Evolutionary conservation across 441 rosid genomes (phyloP).

Genomic region (Jatropha multifida): DNA sequence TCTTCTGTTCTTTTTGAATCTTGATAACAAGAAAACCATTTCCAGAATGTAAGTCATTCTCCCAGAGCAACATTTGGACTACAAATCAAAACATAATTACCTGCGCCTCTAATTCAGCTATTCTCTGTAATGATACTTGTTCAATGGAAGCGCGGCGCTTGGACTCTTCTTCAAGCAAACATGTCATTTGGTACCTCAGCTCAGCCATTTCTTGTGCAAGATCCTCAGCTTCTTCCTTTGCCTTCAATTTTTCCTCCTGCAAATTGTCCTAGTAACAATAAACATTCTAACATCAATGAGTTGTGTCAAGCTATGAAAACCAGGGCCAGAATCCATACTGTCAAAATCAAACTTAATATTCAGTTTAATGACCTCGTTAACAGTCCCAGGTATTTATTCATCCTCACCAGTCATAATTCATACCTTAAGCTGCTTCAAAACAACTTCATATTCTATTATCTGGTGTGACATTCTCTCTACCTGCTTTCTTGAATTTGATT

Average conservation of each 20-base stretch:
- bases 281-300: slow-evolving; percentile 18
- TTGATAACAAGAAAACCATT: slow-evolving; percentile 26
- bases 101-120: slow-evolving; percentile 85
- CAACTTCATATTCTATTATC: slow-evolving; percentile 55
- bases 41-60: slow-evolving; percentile 18
- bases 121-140: slow-evolving; percentile 77
- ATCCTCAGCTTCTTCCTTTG: slow-evolving; percentile 92
- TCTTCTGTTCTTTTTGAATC: slow-evolving; percentile 49
- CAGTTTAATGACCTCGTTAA: slow-evolving; percentile 1
- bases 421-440: slow-evolving; percentile 73
- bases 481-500: slow-evolving; percentile 36
- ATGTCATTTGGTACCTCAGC: slow-evolving; percentile 76
- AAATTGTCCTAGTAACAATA: slow-evolving; percentile 57
- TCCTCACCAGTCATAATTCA: slow-evolving; percentile 11
- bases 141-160: slow-evolving; percentile 78
- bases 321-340: slow-evolving; percentile 5
- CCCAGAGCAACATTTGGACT: slow-evolving; percentile 7
- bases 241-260: slow-evolving; percentile 66
- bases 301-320: slow-evolving; percentile 11
- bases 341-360: slow-evolving; percentile 3
- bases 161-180: slow-evolving; percentile 83
- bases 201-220: slow-evolving; percentile 96
- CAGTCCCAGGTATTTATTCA: background rate
- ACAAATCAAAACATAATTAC: slow-evolving; percentile 32
- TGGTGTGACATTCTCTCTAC: slow-evolving; percentile 48